Base-by-base conservation (phyloP, 2,329 filamentous ascomycete genomes). In the Albifimbria verrucaria region DNA sequence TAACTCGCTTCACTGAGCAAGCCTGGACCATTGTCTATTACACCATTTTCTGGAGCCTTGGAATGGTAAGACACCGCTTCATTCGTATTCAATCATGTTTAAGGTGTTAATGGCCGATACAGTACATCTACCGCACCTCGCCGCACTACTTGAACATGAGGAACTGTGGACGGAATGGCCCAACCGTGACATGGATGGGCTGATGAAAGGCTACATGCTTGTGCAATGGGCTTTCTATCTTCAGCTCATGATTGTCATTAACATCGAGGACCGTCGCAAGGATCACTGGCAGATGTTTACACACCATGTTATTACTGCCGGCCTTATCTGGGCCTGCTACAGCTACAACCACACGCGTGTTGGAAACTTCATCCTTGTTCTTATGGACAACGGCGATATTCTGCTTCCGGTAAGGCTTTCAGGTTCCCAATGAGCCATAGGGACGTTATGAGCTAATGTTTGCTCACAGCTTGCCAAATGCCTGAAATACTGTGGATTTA, bases 231-330 rank as follows among this genome's bases (percentile, higher is more conserved):
- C 88, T 22, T 97, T 97, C 71, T 97, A 91, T 88, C 72, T 97
- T 47, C 93, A 97, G 74, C 92, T 96, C 73, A 89, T 97, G 59
- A 77, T 97, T 26, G 90, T 97, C 53, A 90, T 97, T 68, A 88
- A 97, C 72, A 92, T 97, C 55, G 94, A 99, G 72, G 90, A 95
- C 73, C 85, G 89, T 59, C 84, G 94, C 65, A 97, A 97, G 75
- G 94, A 99, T 64, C 88, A 97, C 72, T 89, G 85, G 76, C 93
- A 97, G 72, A 97, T 97, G 94, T 85, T 97, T 61, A 87, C 85
- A 18, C 94, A 97, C 71, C 94, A 99, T 74, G 83, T 97, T 67
- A 86, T 97, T 68, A 99, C 94, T 20, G 90, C 87, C 64, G 77
- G 79, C 5, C 83, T 99, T 44, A 86, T 99, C 58, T 85, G 86